Conservation (phyloP, 495 filamentous ascomycete genomes). For the Penicillium arizonense region DNA sequence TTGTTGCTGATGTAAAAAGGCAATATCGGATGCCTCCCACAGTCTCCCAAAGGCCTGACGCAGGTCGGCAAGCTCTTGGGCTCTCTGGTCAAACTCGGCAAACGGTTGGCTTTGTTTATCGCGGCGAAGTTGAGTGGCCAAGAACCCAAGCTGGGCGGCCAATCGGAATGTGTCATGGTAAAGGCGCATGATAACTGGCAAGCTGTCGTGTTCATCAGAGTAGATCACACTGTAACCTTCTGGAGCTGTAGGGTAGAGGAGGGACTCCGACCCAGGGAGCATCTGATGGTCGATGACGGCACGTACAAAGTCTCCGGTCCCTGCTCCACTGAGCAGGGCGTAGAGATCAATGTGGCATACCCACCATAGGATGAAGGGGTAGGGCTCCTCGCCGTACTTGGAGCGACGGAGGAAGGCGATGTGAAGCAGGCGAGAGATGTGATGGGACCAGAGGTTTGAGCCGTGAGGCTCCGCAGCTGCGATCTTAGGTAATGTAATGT, state of each 20-base stretch:
- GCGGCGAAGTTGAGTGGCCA: constrained; percentile 37
- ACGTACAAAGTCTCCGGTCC: constrained; percentile 49
- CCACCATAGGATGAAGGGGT: constrained; percentile 55
- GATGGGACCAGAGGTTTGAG: constrained; percentile 54
- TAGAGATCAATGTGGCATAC: constrained; percentile 56
- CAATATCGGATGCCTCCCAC: constrained; percentile 41
- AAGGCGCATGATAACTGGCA: constrained; percentile 43
- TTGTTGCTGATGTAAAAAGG: constrained; percentile 35
- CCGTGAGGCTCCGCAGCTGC: constrained; percentile 43
- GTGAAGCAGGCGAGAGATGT: constrained; percentile 53
- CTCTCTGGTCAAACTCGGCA: constrained; percentile 14
- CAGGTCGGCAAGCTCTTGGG: constrained; percentile 27
- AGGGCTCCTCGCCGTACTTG: constrained; percentile 45
- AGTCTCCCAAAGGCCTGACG: constrained; percentile 38
- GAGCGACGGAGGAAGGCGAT: constrained; percentile 48
- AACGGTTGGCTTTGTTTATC: constrained; percentile 17
- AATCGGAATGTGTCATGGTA: constrained; percentile 44
- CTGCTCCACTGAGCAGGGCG: constrained; percentile 53
- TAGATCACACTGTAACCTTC: constrained; percentile 33
- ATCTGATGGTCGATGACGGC: constrained; percentile 49
- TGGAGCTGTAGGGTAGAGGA: constrained; percentile 30
- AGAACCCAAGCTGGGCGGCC: constrained; percentile 39
- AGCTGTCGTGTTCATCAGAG: constrained; percentile 32
- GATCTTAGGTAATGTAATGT: constrained; percentile 29
- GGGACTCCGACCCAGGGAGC: constrained; percentile 38